phyloP scores from a whole-genome alignment of 345 rosid species.

The Lepidium aucheri region DNA sequence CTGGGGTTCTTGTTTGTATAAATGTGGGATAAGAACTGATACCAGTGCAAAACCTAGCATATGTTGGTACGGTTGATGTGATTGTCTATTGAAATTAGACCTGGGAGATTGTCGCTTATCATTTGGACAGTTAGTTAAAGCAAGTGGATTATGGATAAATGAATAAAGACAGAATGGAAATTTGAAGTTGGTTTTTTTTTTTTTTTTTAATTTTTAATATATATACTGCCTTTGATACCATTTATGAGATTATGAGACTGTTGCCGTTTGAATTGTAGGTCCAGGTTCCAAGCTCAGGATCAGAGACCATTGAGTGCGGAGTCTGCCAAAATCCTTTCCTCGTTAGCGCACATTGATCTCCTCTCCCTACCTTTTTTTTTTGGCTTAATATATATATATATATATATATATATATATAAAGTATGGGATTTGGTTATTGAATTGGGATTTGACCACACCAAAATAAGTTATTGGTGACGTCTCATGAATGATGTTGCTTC shows the following conservation, averaged over 20 bases:
- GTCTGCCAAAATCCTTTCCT: constrained; percentile 97
- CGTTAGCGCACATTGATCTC: constrained; percentile 68
- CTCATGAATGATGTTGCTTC: constrained; percentile 4
- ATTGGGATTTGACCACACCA: constrained; percentile 7
- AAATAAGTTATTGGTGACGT: constrained; percentile 8
- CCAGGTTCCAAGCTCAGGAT: constrained; percentile 96
- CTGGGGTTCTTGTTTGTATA: background rate
- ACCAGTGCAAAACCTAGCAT: background rate
- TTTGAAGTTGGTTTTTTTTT: background rate
- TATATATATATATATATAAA: constrained; percentile 4
- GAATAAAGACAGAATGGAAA: background rate
- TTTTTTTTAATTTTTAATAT: no score
- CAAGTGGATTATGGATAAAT: background rate
- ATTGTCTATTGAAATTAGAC: background rate
- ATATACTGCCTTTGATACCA: background rate
- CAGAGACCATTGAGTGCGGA: constrained; percentile 98
- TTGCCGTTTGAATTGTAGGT: constrained; percentile 44
- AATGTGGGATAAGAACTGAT: background rate
- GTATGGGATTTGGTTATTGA: constrained; percentile 14
- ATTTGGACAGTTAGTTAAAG: background rate
- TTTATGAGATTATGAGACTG: background rate
- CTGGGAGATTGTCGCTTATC: constrained; percentile 1
- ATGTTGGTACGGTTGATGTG: background rate
- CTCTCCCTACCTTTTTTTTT: background rate
- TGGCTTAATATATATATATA: constrained; percentile 10